These are phyloP conservation scores for Smithsoniella earleae DNA, from an alignment of 163 green algal species.

Conservation along the genomic window DNA sequence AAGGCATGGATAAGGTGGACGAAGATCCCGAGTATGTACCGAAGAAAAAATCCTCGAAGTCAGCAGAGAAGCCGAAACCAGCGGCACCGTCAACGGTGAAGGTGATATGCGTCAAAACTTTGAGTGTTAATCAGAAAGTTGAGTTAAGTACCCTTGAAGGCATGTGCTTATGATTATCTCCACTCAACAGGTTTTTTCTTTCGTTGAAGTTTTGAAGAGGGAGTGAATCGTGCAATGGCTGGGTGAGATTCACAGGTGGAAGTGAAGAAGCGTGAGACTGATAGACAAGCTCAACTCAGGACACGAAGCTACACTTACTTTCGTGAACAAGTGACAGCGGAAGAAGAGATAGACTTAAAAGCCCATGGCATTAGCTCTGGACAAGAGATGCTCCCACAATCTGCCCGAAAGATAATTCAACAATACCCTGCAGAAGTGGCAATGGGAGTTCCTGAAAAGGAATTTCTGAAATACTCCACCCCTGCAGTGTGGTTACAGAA, in stretches of 20 bases:
- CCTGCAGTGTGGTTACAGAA: background rate
- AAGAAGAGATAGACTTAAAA: constrained; percentile 5
- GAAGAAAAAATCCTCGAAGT: constrained; percentile 9
- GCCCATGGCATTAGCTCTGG: background rate
- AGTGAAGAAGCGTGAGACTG: constrained; percentile 19
- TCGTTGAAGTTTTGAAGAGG: no score
- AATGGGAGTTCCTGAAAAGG: constrained; percentile 11
- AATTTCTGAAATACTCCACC: background rate
- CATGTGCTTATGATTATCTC: no score
- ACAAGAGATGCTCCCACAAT: background rate
- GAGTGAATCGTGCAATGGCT: no score
- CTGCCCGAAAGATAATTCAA: background rate
- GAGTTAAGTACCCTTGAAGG: no score
- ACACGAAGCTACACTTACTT: constrained; percentile 22
- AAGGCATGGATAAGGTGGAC: background rate
- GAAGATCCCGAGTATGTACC: background rate
- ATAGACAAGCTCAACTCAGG: background rate
- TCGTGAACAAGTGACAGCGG: constrained; percentile 4
- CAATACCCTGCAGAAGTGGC: constrained; percentile 8
- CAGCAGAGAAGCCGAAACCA: no score
- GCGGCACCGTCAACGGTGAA: constrained; percentile 9
- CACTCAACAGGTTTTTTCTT: no score
- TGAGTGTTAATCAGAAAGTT: no score
- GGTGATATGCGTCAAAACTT: no score
- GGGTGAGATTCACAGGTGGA: no score